Conservation (phyloP, 2,329 filamentous ascomycete genomes). For the Colletotrichum euphorbiae region DNA sequence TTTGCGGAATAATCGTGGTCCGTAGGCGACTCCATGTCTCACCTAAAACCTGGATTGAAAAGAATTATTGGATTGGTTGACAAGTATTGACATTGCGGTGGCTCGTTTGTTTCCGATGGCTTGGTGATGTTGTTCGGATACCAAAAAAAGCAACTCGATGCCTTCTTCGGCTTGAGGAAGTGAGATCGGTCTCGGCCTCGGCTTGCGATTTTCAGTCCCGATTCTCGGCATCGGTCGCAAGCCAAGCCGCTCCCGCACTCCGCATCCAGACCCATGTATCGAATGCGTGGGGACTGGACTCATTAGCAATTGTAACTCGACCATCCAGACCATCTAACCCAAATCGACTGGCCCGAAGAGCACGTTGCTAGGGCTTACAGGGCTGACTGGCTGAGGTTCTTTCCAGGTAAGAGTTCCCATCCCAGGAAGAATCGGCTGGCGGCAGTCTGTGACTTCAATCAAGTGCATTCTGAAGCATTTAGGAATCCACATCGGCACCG, state of each 20-base stretch:
- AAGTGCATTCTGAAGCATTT: background rate
- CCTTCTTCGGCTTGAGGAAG: slow-evolving; percentile 7
- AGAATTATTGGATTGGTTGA: background rate
- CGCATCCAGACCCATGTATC: background rate
- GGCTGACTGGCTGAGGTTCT: background rate
- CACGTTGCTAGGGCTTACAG: slow-evolving; percentile 11
- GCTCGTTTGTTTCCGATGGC: background rate
- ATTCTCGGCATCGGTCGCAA: slow-evolving; percentile 12
- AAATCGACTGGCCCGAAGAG: slow-evolving; percentile 26
- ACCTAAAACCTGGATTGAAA: background rate
- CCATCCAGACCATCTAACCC: slow-evolving; percentile 4
- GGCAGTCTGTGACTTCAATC: background rate
- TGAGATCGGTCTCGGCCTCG: slow-evolving; percentile 8
- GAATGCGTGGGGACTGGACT: background rate
- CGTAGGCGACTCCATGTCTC: slow-evolving; percentile 19
- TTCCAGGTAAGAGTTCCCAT: background rate
- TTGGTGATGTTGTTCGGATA: background rate
- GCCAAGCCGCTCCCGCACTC: slow-evolving; percentile 3
- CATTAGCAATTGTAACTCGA: slow-evolving; percentile 13
- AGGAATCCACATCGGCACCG: slow-evolving; percentile 17
- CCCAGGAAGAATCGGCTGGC: background rate
- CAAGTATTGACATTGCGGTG: background rate
- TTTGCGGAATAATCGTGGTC: slow-evolving; percentile 31
- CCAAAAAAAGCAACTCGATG: background rate
- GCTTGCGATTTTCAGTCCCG: background rate